Evolutionary conservation across 768 basidiomycete species (phyloP), one percentile per base, ranked within the genome.

Genomic region (Tulasnella sp.): DNA sequence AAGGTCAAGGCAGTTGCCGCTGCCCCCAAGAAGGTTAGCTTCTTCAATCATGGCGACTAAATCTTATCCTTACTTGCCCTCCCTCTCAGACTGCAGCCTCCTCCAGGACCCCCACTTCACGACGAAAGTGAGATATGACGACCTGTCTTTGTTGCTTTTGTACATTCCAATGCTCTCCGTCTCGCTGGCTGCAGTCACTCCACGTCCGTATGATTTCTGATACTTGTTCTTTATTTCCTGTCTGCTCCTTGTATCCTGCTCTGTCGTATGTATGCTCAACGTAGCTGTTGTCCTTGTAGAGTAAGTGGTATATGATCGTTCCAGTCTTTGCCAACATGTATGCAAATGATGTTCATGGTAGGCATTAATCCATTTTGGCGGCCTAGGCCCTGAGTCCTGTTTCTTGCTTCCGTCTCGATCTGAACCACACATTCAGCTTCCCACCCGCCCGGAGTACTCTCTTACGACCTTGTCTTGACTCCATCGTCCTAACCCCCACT

Each of bases 1-100:
- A 59, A 49, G 22, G 42, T 46, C 12, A 59, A 59, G 48, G 57
- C 57, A 19, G 57, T 46, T 38, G 48, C 57, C 34, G 57, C 57
- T 38, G 48, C 57, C 30, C 15, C 46, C 2, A 59, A 59, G 57
- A 59, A 59, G 57, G 45, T n/a, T 22, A n/a, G 19, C 19, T 43
- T 56, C 11, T 24, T 54, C 25, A 34, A 22, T 54, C 4, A 38
- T 22, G 15, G 31, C 53, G 10, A 15, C 31, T 43, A n/a, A 15
- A 46, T 29, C 41, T 22, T 8, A 15, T 31, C 11, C 22, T n/a
- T 1, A 44, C 21, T n/a, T 55, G 10, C 17, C 24, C 21, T 38
- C 29, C 27, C n/a, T 56, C 25, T 30, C 19, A 44, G 54, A 38
- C 34, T 15, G 15, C 34, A 15, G 15, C 34, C 34, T 38, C 34